Base-by-base conservation (phyloP, 1,284 basidiomycete species). In the Apiotrichum porosum region DNA sequence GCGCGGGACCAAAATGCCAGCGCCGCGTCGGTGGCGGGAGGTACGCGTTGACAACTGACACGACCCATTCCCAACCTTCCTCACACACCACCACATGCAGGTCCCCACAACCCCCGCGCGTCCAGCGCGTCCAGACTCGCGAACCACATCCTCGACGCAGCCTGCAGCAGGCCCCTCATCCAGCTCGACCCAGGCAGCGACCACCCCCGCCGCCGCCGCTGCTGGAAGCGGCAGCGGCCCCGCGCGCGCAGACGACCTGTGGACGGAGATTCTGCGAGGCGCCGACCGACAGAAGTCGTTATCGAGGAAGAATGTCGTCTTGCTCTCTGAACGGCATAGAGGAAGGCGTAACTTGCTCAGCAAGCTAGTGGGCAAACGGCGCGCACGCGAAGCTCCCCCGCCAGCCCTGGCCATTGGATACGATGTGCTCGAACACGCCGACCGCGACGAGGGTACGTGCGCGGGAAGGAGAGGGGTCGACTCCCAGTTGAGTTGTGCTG, bases 221-320 rank as follows among this genome's bases (percentile, higher is more conserved):
- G n/a, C n/a, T n/a, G n/a, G n/a, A n/a, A n/a, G n/a, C n/a, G n/a
- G n/a, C n/a, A n/a, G n/a, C n/a, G n/a, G n/a, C n/a, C n/a, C 21
- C 6, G 36, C 44, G 14, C n/a, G 26, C 17, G 4, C 4, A 24
- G 6, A 15, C 21, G 87, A 92, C 60, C 76, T 95, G 26, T 95
- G 91, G 90, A 86, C 84, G 3, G 88, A 86, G 28, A 94, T 94
- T 59, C 78, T 94, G 14, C 85, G 91, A 68, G 88, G 85, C 18
- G 88, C 93, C 22, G 82, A 85, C 42, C 82, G 88, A 43, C 84
- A 84, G n/a, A 86, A 56, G 41, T 42, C 47, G 23, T 43, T 84
- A 64, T 84, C 86, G 18, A 83, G 86, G 8, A 92, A 91, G 69
- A 87, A 91, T 63, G 77, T 93, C 35, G 76, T 94, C 22, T 63